Evolutionary conservation across 1,139 yeast species (phyloP), one percentile per base, ranked within the genome.

Genomic region (Waltiozyma sp.): DNA sequence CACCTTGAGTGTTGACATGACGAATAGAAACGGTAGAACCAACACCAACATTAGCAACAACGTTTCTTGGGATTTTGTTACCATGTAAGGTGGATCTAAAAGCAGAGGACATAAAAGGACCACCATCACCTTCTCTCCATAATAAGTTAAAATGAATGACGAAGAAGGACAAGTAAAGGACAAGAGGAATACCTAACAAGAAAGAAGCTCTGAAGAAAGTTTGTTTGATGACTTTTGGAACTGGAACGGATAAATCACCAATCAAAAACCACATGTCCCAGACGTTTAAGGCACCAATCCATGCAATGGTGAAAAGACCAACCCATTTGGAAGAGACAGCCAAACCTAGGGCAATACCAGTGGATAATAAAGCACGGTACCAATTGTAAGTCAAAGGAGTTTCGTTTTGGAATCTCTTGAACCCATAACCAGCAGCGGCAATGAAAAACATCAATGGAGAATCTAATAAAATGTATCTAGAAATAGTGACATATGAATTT

Each of bases 321-420:
- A 91, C 97, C 97, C 98, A 91, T 63, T 93, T 93, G 39, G 95
- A 80, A 38, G 89, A 77, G 31, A 83, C 70, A 3, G 97, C 91
- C 45, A 93, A 76, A 41, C 98, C 99, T 44, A 93, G 69, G 16
- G 83, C 83, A 42, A 87, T 64, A 48, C 95, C 95, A 36, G 94
- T 77, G 38, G 86, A 73, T 23, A 82, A 45, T 58, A 93, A 67
- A 45, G 81, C 70, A 56, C 77, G 77, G 65, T 68, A 83, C 89
- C 96, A 88, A 42, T 65, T 67, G 41, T 65, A 60, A 19, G 84
- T 55, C 59, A 85, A 80, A n/a, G 95, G 87, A 35, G 70, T 71
- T 59, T 81, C 84, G 52, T 80, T 70, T 66, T 89, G 94, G 60
- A 85, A 83, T 62, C 79, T 83, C 62, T 85, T 83, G 69, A 75